Evolutionary conservation across 352 stramenopile genomes (phyloP), one percentile per base, ranked within the genome.

Genomic region (Chrysophaeum taylorii): DNA sequence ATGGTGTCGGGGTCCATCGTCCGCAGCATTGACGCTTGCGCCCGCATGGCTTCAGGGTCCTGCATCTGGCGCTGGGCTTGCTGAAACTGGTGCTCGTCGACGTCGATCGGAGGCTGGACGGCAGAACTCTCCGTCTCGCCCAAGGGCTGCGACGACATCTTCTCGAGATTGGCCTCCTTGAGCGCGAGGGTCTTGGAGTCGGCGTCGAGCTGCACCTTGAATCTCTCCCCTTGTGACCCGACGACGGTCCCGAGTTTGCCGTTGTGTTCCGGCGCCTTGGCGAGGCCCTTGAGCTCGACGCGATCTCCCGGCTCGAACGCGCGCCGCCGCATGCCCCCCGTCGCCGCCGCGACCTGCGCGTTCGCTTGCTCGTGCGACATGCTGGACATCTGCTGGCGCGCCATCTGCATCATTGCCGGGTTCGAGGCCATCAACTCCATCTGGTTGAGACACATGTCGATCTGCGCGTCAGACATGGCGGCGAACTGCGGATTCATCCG

Each of bases 391-490:
- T 84, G 78, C 35, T 83, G 70, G 37, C 68, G 70, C 5, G 76
- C 79, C 79, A 83, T 79, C 69, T 81, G 80, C 60, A 86, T 74
- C 76, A 86, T 80, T 5, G 68, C 69, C 37, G 81, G 81, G 76
- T 84, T 78, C 21, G 64, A 41, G 25, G 79, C 79, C 77, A 86
- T 86, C 68, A 69, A 61, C 66, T 84, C 77, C 70, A 84, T 81
- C 72, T 86, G 81, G 14, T 21, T 45, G 57, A 78, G 77, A 1
- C 74, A 67, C 61, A 74, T 64, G 69, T 79, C 69, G 37, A 86
- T 83, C 64, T 86, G 76, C 14, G 72, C 60, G 71, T 86, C 73
- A 48, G 69, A 80, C 77, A 84, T 80, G 33, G 76, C 64, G 15
- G 77, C 76, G 71, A 86, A 75, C 54, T 81, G 76, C 25, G 81